phyloP scores from a whole-genome alignment of 176 grass and related monocot genomes.

The Saccharum spontaneum region DNA sequence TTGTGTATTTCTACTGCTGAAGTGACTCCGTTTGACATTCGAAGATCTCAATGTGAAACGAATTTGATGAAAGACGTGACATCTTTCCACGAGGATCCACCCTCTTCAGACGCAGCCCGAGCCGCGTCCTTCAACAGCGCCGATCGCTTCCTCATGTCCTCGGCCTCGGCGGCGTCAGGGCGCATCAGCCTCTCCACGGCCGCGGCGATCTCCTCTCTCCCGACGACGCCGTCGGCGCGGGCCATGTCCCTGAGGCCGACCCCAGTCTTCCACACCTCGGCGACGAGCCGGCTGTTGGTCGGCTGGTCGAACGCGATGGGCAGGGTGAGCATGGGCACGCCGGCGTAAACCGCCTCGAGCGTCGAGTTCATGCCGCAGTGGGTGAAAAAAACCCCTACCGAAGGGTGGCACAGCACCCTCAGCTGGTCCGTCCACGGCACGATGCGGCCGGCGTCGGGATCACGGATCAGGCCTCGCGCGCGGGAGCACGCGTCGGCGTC shows the following conservation, averaged over 20 bases:
- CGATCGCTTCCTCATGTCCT: slow-evolving; percentile 30
- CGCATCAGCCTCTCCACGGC: slow-evolving; percentile 35
- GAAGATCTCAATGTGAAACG: slow-evolving; percentile 13
- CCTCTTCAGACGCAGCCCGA: slow-evolving; percentile 4
- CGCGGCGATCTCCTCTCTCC: slow-evolving; percentile 21
- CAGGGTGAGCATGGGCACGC: slow-evolving; percentile 42
- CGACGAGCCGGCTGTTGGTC: slow-evolving; percentile 27
- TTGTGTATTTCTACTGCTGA: too few species aligned
- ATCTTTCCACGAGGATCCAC: slow-evolving; percentile 32
- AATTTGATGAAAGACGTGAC: slow-evolving; percentile 41
- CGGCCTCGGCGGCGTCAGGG: background rate
- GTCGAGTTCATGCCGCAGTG: slow-evolving; percentile 66
- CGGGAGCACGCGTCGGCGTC: background rate
- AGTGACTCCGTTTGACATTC: too few species aligned
- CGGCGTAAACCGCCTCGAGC: slow-evolving; percentile 27
- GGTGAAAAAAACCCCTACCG: slow-evolving; percentile 38
- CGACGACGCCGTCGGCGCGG: background rate
- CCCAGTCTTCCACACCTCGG: slow-evolving; percentile 38
- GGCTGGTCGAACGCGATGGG: slow-evolving; percentile 44
- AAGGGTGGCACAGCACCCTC: slow-evolving; percentile 44
- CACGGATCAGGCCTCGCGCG: background rate
- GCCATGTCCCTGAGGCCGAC: slow-evolving; percentile 28
- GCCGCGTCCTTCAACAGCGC: slow-evolving; percentile 21
- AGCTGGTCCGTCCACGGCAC: slow-evolving; percentile 53
- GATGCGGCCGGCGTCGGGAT: background rate